Conservation (phyloP, 2,329 filamentous ascomycete species). For the Helicocarpus griseus region DNA sequence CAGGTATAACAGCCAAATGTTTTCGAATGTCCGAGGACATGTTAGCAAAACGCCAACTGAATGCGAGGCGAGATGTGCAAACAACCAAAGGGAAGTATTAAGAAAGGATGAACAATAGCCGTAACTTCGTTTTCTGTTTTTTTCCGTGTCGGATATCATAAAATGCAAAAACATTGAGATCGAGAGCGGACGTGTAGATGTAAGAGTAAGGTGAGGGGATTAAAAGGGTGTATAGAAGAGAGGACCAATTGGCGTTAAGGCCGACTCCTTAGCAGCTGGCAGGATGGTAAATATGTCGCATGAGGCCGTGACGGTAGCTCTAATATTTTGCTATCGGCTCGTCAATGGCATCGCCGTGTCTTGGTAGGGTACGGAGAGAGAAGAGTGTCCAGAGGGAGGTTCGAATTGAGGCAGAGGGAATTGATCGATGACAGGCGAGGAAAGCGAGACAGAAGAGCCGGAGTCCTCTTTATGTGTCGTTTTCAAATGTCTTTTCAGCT, state of each 20-base stretch:
- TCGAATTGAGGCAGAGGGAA: neutral
- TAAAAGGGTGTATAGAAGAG: too few species aligned
- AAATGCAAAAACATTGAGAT: neutral
- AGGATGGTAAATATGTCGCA: too few species aligned
- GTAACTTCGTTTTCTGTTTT: neutral
- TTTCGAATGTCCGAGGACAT: too few species aligned
- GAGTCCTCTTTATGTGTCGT: conserved; percentile 26
- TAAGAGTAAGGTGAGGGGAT: too few species aligned
- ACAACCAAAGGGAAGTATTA: too few species aligned
- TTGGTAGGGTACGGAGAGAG: neutral
- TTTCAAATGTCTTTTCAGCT: conserved; percentile 31
- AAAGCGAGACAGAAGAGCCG: conserved; percentile 16
- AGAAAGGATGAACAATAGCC: neutral
- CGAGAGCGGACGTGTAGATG: too few species aligned
- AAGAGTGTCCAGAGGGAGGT: neutral
- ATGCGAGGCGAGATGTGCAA: too few species aligned
- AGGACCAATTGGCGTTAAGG: too few species aligned
- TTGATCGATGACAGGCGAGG: conserved; percentile 16
- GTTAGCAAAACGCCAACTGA: too few species aligned
- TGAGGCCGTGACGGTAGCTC: too few species aligned
- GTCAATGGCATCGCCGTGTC: neutral
- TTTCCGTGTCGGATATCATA: neutral
- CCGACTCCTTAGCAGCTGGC: too few species aligned
- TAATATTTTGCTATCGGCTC: neutral
- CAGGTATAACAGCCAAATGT: too few species aligned